Evolutionary conservation across 1,139 yeast species (phyloP).

Genomic region (Hanseniaspora sp.): DNA sequence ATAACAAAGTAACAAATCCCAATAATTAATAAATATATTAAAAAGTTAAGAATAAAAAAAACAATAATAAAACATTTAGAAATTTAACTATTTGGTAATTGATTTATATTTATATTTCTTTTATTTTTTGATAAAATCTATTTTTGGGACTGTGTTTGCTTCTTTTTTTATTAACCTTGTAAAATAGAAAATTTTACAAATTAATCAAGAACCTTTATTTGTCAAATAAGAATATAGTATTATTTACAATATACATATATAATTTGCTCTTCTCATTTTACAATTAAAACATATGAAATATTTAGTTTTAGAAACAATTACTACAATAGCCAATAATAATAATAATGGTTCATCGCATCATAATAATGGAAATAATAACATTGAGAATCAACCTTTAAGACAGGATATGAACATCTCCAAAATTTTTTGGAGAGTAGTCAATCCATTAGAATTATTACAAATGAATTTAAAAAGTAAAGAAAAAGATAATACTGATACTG

Average conservation of each 20-base stretch:
- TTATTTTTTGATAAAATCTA: too few species aligned
- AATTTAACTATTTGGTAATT: too few species aligned
- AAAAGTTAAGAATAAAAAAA: too few species aligned
- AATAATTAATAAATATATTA: too few species aligned
- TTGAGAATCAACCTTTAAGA: conserved; percentile 16
- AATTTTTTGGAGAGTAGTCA: conserved; percentile 15
- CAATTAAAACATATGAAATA: conserved; percentile 7
- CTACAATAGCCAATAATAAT: conserved; percentile 10
- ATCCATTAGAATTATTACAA: conserved; percentile 12
- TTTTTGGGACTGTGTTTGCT: too few species aligned
- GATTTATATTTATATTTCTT: too few species aligned
- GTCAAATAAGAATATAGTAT: not conserved
- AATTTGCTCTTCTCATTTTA: not conserved
- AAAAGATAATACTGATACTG: not conserved
- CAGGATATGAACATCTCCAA: conserved; percentile 17
- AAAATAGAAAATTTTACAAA: too few species aligned
- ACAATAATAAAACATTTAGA: too few species aligned
- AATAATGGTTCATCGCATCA: not conserved
- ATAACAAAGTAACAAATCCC: not conserved
- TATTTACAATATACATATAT: not conserved
- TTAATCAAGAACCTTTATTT: too few species aligned
- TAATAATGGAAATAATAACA: not conserved
- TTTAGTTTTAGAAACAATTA: conserved; percentile 14
- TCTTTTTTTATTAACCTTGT: too few species aligned
- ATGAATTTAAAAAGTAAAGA: not conserved